Conservation (phyloP, 495 filamentous ascomycete genomes). For the Cladorrhinum samala region DNA sequence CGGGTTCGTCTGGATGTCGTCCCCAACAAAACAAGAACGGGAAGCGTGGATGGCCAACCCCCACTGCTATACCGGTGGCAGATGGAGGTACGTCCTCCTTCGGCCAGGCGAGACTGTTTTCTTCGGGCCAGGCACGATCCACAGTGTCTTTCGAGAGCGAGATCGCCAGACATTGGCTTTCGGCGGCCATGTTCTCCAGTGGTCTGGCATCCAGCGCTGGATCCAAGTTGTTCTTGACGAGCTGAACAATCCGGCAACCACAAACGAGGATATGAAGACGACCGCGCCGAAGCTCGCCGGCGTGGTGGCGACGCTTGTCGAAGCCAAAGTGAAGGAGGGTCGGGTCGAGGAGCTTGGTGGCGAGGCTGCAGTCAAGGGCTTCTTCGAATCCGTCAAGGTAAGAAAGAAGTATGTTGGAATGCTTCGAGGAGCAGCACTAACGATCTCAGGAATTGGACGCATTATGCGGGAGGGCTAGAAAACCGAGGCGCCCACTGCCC, state of each 20-base stretch:
- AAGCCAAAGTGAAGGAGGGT: conserved; percentile 3
- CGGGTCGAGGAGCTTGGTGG: conserved; percentile 10
- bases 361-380: conserved; percentile 5
- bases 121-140: conserved; percentile 30
- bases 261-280: conserved; percentile 19
- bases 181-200: conserved; percentile 21
- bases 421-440: too few relatives aligned
- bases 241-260: conserved; percentile 10
- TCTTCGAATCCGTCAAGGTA: conserved; percentile 9
- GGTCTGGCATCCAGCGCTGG: conserved; percentile 17
- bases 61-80: conserved; percentile 16
- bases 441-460: too few relatives aligned
- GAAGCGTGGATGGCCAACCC: conserved; percentile 19
- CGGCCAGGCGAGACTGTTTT: conserved; percentile 26
- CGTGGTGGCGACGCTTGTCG: conserved; percentile 8
- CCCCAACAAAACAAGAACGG: conserved; percentile 19
- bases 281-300: conserved; percentile 14
- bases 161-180: conserved; percentile 15
- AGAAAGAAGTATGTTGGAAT: too few relatives aligned
- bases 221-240: conserved; percentile 13
- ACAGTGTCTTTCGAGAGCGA: conserved; percentile 28
- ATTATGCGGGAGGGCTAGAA: too few relatives aligned
- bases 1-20: conserved; percentile 28
- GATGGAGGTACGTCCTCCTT: conserved; percentile 28
- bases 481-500: too few relatives aligned